phyloP scores from a whole-genome alignment of 768 basidiomycete species.

The Pisolithus marmoratus region DNA sequence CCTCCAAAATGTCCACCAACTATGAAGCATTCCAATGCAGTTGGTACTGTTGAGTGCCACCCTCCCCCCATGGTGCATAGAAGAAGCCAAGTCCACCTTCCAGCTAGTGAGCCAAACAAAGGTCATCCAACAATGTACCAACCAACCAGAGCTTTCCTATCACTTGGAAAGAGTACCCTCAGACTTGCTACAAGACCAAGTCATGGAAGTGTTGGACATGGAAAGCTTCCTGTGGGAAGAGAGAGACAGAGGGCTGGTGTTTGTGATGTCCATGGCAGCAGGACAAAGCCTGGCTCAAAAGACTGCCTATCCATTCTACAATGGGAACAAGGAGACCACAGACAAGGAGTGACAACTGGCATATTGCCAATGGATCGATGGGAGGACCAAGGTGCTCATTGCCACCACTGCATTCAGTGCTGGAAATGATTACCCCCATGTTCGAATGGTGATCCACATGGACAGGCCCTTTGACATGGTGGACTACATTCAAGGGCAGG shows the following conservation, averaged over 20 bases:
- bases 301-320: conserved; percentile 9
- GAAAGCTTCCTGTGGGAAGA: neutral
- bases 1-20: conserved; percentile 4
- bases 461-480: conserved; percentile 15
- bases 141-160: conserved; percentile 10
- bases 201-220: neutral
- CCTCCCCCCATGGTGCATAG: neutral
- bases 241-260: conserved; percentile 5
- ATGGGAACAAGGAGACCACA: conserved; percentile 1
- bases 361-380: conserved; percentile 9
- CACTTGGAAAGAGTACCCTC: neutral
- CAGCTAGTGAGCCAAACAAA: neutral
- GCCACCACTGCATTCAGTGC: conserved; percentile 19
- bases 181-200: too few relatives aligned
- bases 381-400: conserved; percentile 3
- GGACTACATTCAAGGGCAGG: conserved; percentile 13
- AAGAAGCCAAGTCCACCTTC: conserved; percentile 3
- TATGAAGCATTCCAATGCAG: conserved; percentile 11
- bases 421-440: conserved; percentile 19
- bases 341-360: neutral
- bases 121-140: neutral
- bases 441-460: conserved; percentile 13
- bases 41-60: conserved; percentile 17
- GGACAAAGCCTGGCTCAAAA: neutral
- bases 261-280: conserved; percentile 4